Percentiles rank a stretch among this genome's conserved stretches.
phyloP scores from a whole-genome alignment of 2,329 filamentous ascomycete species.

The Pyricularia sp. region DNA sequence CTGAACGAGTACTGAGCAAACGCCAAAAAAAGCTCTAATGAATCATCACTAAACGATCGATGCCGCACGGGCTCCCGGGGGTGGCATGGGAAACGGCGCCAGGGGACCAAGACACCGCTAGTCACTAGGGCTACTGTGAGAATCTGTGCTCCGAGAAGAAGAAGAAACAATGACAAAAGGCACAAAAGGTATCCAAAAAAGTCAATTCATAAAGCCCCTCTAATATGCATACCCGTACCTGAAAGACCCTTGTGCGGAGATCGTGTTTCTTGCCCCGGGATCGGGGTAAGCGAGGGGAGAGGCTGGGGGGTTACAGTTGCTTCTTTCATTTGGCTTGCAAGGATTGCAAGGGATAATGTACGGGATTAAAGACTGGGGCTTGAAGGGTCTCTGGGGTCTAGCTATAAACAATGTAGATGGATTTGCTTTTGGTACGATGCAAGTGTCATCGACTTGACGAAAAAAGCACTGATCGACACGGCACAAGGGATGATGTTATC shows the following conservation, averaged over 20 bases:
- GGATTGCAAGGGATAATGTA: neutral
- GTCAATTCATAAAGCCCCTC: neutral
- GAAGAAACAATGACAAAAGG: neutral
- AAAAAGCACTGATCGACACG: neutral
- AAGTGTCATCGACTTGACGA: neutral
- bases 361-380: neutral
- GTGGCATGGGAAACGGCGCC: neutral
- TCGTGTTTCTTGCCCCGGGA: neutral
- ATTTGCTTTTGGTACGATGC: neutral
- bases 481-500: neutral
- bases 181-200: neutral
- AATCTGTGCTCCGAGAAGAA: neutral
- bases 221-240: neutral
- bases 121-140: neutral
- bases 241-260: neutral
- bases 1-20: neutral
- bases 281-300: neutral
- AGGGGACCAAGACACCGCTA: constrained; percentile 1
- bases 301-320: neutral
- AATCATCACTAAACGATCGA: neutral
- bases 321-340: neutral
- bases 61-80: neutral
- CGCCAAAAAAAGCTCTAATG: neutral
- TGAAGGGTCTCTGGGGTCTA: neutral
- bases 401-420: too few relatives aligned